Base-by-base conservation (phyloP, 257 asterid genomes). In the Hygrophila difformis region DNA sequence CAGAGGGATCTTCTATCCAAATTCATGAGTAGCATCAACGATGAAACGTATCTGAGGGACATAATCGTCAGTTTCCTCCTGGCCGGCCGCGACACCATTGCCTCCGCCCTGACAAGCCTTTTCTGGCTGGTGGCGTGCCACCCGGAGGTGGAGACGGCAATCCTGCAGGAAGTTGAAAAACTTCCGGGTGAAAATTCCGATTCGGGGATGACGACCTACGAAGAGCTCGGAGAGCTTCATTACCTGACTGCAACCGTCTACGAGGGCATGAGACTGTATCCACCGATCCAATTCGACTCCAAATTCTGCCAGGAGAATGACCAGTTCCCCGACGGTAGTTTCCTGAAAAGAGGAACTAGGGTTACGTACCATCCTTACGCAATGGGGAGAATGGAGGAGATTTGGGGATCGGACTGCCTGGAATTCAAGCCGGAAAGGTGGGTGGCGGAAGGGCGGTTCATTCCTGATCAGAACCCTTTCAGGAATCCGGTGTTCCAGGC, bases 81-180 rank as follows among this genome's bases (percentile, higher is more conserved):
- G 13, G 85, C 85, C 0, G 85, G 85, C 15, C 73, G 75, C 1
- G 85, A 76, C 69, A 56, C 78, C n/a, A 63, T 72, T 41, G 77
- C 84, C 1, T 65, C 84, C 2, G 73, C 75, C 38, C 51, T 76
- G 0, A 68, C 80, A 4, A 59, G 77, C 18, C 63, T 76, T 16
- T 72, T 76, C 64, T 55, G 67, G 66, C 62, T 65, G 26, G 59
- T 75, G 52, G 57, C 72, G 15, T 23, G 46, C 45, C 76, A 75
- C 61, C 74, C 67, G 0, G 54, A 22, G 1, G 72, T 59, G 12
- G 83, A 71, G 57, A 58, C 58, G 3, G 51, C 56, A 1, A 71
- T 75, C 10, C 53, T 71, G 5, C 8, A 0, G 0, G 83, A 75
- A 53, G 70, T 68, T 4, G 64, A 59, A 2, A 12, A 6, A 20